phyloP scores from a whole-genome alignment of 352 stramenopile genomes.

The Phytophthora megakarya region DNA sequence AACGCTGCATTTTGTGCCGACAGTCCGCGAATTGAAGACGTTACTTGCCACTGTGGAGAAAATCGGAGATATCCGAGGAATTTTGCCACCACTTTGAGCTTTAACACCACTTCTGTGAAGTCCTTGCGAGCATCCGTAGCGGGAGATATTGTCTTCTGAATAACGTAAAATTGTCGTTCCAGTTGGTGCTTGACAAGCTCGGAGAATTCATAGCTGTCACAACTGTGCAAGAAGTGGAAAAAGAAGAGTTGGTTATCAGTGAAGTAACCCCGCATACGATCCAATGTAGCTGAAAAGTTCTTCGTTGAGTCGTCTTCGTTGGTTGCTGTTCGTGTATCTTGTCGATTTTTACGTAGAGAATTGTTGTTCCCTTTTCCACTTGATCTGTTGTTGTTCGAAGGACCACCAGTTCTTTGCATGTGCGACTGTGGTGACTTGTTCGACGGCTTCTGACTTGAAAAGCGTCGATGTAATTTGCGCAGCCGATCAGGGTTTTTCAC shows the following conservation, averaged over 20 bases:
- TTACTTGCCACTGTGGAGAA: conserved; percentile 63
- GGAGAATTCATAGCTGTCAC: conserved; percentile 70
- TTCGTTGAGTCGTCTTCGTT: conserved; percentile 26
- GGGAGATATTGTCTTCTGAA: conserved; percentile 16
- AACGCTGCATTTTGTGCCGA: conserved; percentile 56
- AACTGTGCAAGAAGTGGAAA: conserved; percentile 68
- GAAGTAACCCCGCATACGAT: conserved; percentile 49
- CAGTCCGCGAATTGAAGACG: conserved; percentile 34
- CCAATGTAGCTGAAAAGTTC: conserved; percentile 31
- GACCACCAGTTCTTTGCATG: background rate
- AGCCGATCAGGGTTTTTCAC: conserved; percentile 69
- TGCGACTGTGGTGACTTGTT: conserved; percentile 25
- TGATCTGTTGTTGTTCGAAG: conserved; percentile 8
- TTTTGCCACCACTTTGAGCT: conserved; percentile 67
- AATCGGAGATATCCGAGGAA: conserved; percentile 74
- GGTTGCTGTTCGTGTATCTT: background rate
- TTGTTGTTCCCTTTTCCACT: conserved; percentile 19
- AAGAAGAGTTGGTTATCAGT: conserved; percentile 80
- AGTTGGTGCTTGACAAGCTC: conserved; percentile 64
- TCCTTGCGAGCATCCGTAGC: conserved; percentile 51
- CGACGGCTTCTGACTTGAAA: conserved; percentile 57
- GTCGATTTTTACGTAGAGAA: conserved; percentile 13
- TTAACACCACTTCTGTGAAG: conserved; percentile 65
- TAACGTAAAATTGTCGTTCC: conserved; percentile 49
- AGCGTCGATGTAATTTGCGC: conserved; percentile 72